phyloP scores from a whole-genome alignment of 805 yeast species.

The Brettanomyces sp. region DNA sequence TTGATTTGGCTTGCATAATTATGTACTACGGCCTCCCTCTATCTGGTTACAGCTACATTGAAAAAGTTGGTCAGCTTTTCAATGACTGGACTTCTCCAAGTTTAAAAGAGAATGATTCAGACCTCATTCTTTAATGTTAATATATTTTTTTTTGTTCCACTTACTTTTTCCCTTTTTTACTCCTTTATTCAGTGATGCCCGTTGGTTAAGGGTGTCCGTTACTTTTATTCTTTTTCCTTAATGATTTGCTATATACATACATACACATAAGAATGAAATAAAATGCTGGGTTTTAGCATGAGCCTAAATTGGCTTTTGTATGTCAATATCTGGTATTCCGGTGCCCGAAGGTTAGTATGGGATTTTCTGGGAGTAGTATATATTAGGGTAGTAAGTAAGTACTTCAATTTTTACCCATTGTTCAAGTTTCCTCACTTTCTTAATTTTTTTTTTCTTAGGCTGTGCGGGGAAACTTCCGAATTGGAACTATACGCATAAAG shows the following conservation, averaged over 20 bases:
- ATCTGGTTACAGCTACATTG: neutral
- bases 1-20: neutral
- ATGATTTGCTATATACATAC: neutral
- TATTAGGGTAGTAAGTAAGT: too few relatives aligned
- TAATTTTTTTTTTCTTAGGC: too few relatives aligned
- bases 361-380: too few relatives aligned
- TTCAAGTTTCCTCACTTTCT: too few relatives aligned
- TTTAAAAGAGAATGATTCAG: neutral
- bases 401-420: too few relatives aligned
- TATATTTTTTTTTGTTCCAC: neutral
- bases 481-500: too few relatives aligned
- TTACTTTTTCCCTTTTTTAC: neutral
- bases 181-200: too few relatives aligned
- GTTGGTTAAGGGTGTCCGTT: neutral
- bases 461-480: too few relatives aligned
- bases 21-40: slow-evolving; percentile 2
- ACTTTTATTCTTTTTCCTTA: neutral
- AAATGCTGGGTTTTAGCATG: neutral
- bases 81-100: slow-evolving; percentile 2
- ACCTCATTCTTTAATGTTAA: neutral
- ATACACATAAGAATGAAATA: neutral
- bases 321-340: too few relatives aligned
- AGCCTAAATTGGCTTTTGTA: neutral
- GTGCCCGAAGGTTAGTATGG: too few relatives aligned
- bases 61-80: neutral